A percentile compares a stretch with the other conserved stretches of the same genome.
phyloP scores from a whole-genome alignment of 805 yeast genomes.

The Wickerhamiella qilinensis region DNA sequence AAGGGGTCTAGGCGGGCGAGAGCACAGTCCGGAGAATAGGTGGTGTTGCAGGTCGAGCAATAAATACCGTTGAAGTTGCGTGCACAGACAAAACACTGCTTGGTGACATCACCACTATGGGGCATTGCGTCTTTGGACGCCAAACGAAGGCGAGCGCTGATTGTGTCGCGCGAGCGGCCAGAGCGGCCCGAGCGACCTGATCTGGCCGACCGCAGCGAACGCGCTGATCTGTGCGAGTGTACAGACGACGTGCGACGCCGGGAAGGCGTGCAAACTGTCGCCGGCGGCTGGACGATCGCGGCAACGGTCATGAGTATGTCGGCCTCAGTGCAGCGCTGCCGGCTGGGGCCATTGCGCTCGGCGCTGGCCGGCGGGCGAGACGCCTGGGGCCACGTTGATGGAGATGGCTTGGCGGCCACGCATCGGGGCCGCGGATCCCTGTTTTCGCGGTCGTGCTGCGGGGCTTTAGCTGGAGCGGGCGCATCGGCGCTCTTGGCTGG shows the following conservation, averaged over 20 bases:
- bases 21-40: slow-evolving; percentile 5
- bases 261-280: background rate
- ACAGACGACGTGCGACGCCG: slow-evolving; percentile 2
- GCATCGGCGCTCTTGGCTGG: no score
- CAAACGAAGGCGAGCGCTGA: background rate
- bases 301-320: background rate
- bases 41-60: slow-evolving; percentile 13
- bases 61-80: slow-evolving; percentile 6
- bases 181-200: background rate
- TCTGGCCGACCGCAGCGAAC: slow-evolving; percentile 1
- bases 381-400: no score
- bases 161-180: background rate
- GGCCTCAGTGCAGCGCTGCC: background rate
- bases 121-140: background rate
- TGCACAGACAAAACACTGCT: slow-evolving; percentile 12
- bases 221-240: slow-evolving; percentile 2
- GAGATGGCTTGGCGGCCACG: no score
- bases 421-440: no score
- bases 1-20: background rate
- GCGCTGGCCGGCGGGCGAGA: no score
- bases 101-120: slow-evolving; percentile 4
- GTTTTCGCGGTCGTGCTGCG: no score
- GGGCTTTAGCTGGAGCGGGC: no score
- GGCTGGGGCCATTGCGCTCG: no score
- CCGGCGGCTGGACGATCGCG: background rate